Evolutionary conservation across 139 green algal genomes (phyloP).

Genomic region (Trebouxia sp.): DNA sequence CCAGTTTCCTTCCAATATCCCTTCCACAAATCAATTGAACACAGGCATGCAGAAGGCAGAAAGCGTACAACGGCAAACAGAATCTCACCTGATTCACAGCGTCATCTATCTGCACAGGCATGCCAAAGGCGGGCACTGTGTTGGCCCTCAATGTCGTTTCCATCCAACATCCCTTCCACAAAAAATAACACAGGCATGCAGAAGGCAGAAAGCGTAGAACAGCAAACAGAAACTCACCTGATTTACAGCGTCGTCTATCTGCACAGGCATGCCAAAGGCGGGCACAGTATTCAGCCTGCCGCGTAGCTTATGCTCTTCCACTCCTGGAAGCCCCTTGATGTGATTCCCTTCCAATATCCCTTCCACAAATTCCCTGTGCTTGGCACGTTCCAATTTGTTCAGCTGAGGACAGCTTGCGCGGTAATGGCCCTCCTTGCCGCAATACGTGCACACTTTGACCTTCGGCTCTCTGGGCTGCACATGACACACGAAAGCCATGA

Average conservation of each 20-base stretch:
- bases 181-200: no score
- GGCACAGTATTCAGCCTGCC: neutral
- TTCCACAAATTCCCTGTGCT: no score
- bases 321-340: neutral
- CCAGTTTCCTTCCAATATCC: neutral
- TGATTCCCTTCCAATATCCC: no score
- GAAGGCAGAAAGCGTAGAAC: no score
- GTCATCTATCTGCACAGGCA: neutral
- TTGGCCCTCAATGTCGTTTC: neutral
- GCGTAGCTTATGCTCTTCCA: neutral
- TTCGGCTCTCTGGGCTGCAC: no score
- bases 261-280: neutral
- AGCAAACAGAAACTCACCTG: neutral
- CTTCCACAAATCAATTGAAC: no score
- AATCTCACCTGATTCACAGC: no score
- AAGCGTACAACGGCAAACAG: neutral
- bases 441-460: conserved; percentile 48
- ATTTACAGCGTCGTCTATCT: neutral
- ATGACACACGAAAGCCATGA: no score
- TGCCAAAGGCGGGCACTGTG: no score
- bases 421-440: conserved; percentile 39
- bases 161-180: neutral
- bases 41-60: no score
- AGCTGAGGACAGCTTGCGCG: conserved; percentile 22
- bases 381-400: no score